These are phyloP conservation scores for Taxillus chinensis DNA, from an alignment of 164 flowering plant species.

Conservation along the genomic window DNA sequence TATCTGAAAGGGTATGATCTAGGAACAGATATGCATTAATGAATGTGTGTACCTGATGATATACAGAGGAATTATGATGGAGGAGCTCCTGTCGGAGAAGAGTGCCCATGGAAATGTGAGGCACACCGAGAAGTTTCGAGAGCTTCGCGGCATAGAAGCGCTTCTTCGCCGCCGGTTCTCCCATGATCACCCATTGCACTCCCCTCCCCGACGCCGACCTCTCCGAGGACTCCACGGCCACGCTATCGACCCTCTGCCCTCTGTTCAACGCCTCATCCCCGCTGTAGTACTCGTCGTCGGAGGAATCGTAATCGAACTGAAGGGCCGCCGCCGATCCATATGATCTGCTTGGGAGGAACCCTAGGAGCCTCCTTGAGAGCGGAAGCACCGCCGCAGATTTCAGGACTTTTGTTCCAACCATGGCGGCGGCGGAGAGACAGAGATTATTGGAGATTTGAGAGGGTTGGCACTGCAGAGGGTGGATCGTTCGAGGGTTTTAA, in stretches of 20 bases:
- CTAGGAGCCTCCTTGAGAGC: conserved; percentile 3
- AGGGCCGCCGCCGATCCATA: conserved; percentile 29
- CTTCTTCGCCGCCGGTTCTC: neutral
- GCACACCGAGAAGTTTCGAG: neutral
- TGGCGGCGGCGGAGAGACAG: conserved; percentile 20
- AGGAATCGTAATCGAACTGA: conserved; percentile 18
- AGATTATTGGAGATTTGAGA: neutral
- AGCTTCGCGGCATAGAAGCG: neutral
- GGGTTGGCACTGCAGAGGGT: no score
- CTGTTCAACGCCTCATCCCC: conserved; percentile 5
- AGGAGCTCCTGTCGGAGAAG: conserved; percentile 5
- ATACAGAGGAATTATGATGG: neutral
- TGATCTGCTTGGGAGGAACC: conserved; percentile 7
- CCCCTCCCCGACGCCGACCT: conserved; percentile 25
- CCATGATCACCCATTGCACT: conserved; percentile 4
- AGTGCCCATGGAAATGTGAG: conserved; percentile 1
- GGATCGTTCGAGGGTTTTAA: no score
- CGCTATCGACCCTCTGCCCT: neutral
- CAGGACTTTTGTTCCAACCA: conserved; percentile 26
- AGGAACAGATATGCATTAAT: no score
- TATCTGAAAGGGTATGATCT: no score
- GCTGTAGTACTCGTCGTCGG: conserved; percentile 10
- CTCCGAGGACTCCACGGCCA: conserved; percentile 10
- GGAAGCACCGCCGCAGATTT: conserved; percentile 7
- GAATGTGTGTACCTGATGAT: neutral